Conservation (phyloP, 2,329 filamentous ascomycete genomes). For the Pseudocercospora fijiensis region DNA sequence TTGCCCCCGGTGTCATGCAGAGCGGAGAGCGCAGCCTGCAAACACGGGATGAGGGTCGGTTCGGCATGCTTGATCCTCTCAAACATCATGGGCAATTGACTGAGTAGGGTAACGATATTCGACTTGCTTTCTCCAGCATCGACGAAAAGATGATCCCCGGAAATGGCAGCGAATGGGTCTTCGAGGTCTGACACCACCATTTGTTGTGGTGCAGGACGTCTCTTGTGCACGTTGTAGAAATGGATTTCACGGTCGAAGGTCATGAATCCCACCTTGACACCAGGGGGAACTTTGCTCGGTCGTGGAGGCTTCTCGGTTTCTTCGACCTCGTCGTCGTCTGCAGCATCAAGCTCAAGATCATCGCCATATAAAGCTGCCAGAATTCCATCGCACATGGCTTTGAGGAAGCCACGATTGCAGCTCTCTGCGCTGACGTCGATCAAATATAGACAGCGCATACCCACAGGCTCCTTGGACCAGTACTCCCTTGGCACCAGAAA, state of each 20-base stretch:
- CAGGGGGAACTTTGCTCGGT: slow-evolving; percentile 64
- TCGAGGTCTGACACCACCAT: slow-evolving; percentile 97
- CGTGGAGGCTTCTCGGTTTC: slow-evolving; percentile 46
- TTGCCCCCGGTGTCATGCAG: slow-evolving; percentile 87
- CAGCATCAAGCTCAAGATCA: slow-evolving; percentile 53
- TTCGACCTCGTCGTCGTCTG: slow-evolving; percentile 51
- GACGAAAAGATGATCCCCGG: slow-evolving; percentile 81
- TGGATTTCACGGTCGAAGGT: slow-evolving; percentile 97
- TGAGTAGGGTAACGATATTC: slow-evolving; percentile 84
- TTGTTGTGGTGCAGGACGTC: slow-evolving; percentile 88
- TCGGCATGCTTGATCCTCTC: slow-evolving; percentile 85
- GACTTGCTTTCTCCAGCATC: slow-evolving; percentile 87
- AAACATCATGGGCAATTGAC: slow-evolving; percentile 80
- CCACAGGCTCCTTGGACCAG: slow-evolving; percentile 91
- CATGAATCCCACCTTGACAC: slow-evolving; percentile 87
- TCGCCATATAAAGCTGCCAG: slow-evolving; percentile 78
- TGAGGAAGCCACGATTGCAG: slow-evolving; percentile 84
- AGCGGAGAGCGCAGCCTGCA: slow-evolving; percentile 81
- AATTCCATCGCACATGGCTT: slow-evolving; percentile 88
- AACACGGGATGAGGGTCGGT: slow-evolving; percentile 77
- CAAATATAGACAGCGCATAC: slow-evolving; percentile 82
- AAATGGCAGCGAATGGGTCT: slow-evolving; percentile 90
- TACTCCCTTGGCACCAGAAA: slow-evolving; percentile 98
- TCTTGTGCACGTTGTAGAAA: slow-evolving; percentile 88
- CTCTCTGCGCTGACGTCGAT: slow-evolving; percentile 93